Conservation (phyloP, 306 rosid genomes). For the Vigna trinervia region DNA sequence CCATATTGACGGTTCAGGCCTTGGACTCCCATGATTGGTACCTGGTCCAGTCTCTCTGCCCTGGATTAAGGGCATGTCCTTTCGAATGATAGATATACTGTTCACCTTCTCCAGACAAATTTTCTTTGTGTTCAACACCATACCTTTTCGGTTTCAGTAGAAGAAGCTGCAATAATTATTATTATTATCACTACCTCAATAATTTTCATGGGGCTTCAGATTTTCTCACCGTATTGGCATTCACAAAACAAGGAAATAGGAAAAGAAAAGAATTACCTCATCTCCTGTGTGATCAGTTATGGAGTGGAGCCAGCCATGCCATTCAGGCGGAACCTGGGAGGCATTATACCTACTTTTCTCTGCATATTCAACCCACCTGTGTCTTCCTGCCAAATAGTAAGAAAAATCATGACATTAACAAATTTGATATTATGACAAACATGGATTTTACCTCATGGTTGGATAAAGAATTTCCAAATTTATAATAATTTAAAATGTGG, state of each 20-base stretch:
- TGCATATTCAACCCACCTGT: slow-evolving; percentile 99
- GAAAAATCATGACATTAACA: slow-evolving; percentile 29
- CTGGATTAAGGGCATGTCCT: slow-evolving; percentile 93
- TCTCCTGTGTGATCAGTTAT: slow-evolving; percentile 96
- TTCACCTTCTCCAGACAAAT: slow-evolving; percentile 95
- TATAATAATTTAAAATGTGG: neutral
- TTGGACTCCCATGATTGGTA: slow-evolving; percentile 93
- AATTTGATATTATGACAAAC: slow-evolving; percentile 16
- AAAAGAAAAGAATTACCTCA: slow-evolving; percentile 60
- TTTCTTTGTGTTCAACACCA: slow-evolving; percentile 81
- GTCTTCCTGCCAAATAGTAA: slow-evolving; percentile 76
- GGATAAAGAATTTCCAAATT: neutral
- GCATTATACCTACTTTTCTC: slow-evolving; percentile 93
- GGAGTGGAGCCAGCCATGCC: slow-evolving; percentile 99
- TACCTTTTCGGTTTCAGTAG: slow-evolving; percentile 87
- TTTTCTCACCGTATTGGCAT: slow-evolving; percentile 12
- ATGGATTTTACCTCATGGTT: neutral
- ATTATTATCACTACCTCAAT: slow-evolving; percentile 9
- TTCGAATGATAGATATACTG: slow-evolving; percentile 89
- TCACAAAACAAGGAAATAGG: slow-evolving; percentile 17
- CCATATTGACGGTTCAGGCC: slow-evolving; percentile 46
- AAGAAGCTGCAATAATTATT: slow-evolving; percentile 70
- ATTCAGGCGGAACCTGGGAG: slow-evolving; percentile 98
- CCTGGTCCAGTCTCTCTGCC: slow-evolving; percentile 96
- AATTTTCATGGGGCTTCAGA: neutral